These are phyloP conservation scores for Colletotrichum magnum DNA, from an alignment of 2,329 filamentous ascomycete species.

Conservation along the genomic window DNA sequence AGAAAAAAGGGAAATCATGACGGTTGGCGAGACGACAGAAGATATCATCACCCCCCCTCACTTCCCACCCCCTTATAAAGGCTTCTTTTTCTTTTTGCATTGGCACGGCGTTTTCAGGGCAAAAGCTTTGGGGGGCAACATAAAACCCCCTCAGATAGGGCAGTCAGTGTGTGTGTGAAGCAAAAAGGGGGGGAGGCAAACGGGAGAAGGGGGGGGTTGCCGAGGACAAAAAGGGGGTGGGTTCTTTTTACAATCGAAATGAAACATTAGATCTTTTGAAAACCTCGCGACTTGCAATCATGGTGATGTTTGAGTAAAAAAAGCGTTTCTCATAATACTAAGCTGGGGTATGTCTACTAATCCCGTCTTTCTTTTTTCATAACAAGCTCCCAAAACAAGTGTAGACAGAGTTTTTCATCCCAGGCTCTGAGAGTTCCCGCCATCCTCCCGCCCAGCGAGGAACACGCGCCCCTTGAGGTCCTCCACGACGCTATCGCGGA, in stretches of 20 bases:
- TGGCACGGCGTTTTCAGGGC: slow-evolving; percentile 42
- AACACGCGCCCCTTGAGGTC: slow-evolving; percentile 69
- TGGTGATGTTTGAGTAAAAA: too few species aligned
- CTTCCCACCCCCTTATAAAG: neutral
- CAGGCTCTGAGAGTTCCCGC: slow-evolving; percentile 42
- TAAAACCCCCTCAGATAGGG: neutral
- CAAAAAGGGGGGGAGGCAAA: neutral
- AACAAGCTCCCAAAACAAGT: too few species aligned
- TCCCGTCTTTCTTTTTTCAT: too few species aligned
- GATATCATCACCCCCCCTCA: neutral
- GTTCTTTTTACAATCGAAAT: neutral
- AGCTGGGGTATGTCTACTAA: too few species aligned
- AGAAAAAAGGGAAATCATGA: too few species aligned
- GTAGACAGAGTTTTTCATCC: neutral
- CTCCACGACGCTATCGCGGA: slow-evolving; percentile 69
- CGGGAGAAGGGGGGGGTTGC: neutral
- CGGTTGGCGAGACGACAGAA: too few species aligned
- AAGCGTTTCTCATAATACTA: too few species aligned
- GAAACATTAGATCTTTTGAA: too few species aligned
- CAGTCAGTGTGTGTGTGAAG: neutral
- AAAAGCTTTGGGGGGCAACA: slow-evolving; percentile 10
- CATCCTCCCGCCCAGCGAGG: slow-evolving; percentile 58
- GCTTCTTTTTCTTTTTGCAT: slow-evolving; percentile 38
- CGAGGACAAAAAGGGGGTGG: neutral
- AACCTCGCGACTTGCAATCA: too few species aligned